These are phyloP conservation scores for Sphaerulina musiva DNA, from an alignment of 2,329 filamentous ascomycete species.

Conservation along the genomic window DNA sequence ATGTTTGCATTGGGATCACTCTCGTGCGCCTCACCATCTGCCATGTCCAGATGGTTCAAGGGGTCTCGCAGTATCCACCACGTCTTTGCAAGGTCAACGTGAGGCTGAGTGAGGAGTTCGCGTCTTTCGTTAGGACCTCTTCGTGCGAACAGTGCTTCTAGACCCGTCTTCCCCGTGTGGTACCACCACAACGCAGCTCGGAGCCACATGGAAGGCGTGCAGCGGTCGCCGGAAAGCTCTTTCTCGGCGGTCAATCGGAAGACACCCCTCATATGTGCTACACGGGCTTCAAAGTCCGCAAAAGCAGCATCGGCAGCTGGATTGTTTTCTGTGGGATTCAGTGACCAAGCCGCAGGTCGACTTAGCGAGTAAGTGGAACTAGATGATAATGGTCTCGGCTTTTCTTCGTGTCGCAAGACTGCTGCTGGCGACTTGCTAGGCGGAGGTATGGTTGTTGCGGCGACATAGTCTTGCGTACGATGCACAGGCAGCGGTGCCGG, in stretches of 20 bases:
- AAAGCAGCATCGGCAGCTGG: constrained; percentile 60
- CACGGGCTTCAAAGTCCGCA: constrained; percentile 61
- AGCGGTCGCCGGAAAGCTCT: constrained; percentile 58
- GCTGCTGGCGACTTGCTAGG: constrained; percentile 17
- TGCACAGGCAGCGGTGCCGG: constrained; percentile 17
- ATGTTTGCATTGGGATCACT: constrained; percentile 4
- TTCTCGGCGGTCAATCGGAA: constrained; percentile 74
- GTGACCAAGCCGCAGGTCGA: constrained; percentile 22
- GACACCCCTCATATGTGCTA: constrained; percentile 65
- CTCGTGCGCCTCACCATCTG: constrained; percentile 7
- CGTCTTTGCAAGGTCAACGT: constrained; percentile 76
- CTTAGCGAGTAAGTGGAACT: constrained; percentile 19
- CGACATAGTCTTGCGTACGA: constrained; percentile 21
- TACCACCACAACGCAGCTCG: constrained; percentile 85
- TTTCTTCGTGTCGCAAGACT: constrained; percentile 20
- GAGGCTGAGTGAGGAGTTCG: constrained; percentile 62
- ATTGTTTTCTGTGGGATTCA: constrained; percentile 21
- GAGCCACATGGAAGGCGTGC: constrained; percentile 53
- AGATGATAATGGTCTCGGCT: constrained; percentile 19
- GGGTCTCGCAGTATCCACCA: constrained; percentile 64
- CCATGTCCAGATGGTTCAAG: constrained; percentile 24
- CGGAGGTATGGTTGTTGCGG: constrained; percentile 8
- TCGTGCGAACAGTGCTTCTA: constrained; percentile 61
- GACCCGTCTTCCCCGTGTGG: constrained; percentile 65
- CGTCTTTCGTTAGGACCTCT: constrained; percentile 45